phyloP scores from a whole-genome alignment of 192 early-diverging fungal species.

The Podila horticola region DNA sequence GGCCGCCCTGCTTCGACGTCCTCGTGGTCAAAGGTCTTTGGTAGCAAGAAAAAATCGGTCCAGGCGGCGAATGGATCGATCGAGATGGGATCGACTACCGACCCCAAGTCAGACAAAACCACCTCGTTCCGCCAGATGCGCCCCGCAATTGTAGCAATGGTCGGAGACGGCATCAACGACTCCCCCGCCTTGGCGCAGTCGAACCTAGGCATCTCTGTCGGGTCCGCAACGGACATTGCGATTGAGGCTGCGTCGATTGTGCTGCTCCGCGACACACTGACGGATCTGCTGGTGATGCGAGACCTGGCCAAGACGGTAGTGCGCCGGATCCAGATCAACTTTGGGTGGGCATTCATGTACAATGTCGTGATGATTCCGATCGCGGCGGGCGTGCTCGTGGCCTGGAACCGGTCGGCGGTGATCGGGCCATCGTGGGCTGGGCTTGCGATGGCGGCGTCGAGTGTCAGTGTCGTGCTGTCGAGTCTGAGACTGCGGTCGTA shows the following conservation, averaged over 20 bases:
- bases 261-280: slow-evolving; percentile 80
- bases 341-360: slow-evolving; percentile 90
- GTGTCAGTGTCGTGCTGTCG: slow-evolving; percentile 85
- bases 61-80: neutral
- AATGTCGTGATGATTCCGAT: slow-evolving; percentile 91
- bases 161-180: slow-evolving; percentile 98
- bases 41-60: neutral
- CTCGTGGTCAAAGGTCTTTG: slow-evolving; percentile 13
- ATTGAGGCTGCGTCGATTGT: slow-evolving; percentile 91
- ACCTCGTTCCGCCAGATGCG: slow-evolving; percentile 14
- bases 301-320: slow-evolving; percentile 80
- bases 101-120: neutral
- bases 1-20: slow-evolving; percentile 8
- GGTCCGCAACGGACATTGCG: slow-evolving; percentile 89
- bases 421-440: slow-evolving; percentile 85
- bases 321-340: slow-evolving; percentile 84
- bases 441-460: slow-evolving; percentile 89
- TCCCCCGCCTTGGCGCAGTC: slow-evolving; percentile 90
- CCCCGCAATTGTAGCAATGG: slow-evolving; percentile 81
- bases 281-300: slow-evolving; percentile 83
- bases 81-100: neutral
- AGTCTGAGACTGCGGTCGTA: slow-evolving; percentile 63
- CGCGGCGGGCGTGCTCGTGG: slow-evolving; percentile 86
- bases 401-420: slow-evolving; percentile 54
- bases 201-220: slow-evolving; percentile 91